Conservation (phyloP, 73 alveolate species). For the Stentor coeruleus region DNA sequence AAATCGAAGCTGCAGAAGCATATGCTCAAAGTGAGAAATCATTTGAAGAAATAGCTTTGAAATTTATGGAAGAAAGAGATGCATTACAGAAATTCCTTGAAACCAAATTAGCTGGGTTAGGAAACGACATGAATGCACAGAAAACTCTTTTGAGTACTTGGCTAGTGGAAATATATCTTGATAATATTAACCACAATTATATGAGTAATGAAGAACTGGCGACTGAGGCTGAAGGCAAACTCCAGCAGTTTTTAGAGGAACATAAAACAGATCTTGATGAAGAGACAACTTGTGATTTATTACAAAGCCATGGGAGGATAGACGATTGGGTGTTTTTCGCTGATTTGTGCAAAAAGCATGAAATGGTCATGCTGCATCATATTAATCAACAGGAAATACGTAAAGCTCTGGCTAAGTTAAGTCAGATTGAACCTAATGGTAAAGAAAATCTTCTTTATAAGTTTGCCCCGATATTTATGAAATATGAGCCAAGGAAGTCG, state of each 20-base stretch:
- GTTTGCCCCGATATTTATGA: constrained; percentile 83
- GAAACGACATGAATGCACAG: constrained; percentile 65
- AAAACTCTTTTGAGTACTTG: constrained; percentile 82
- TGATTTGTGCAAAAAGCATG: constrained; percentile 66
- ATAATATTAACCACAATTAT: constrained; percentile 52
- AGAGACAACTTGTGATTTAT: constrained; percentile 68
- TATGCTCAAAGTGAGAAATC: constrained; percentile 69
- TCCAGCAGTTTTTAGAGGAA: constrained; percentile 40
- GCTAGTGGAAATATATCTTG: constrained; percentile 80
- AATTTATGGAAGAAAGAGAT: constrained; percentile 57
- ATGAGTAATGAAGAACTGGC: constrained; percentile 53
- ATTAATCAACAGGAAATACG: constrained; percentile 78
- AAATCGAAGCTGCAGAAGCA: constrained; percentile 67
- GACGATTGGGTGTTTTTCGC: constrained; percentile 87
- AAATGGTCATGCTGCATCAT: constrained; percentile 78
- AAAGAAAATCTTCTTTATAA: constrained; percentile 70
- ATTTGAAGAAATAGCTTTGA: constrained; percentile 83
- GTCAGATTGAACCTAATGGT: constrained; percentile 48
- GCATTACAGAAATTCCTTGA: constrained; percentile 58
- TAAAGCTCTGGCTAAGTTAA: constrained; percentile 68
- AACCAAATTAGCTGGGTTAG: constrained; percentile 39
- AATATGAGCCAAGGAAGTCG: constrained; percentile 76
- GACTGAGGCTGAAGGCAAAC: constrained; percentile 34
- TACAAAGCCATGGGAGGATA: constrained; percentile 83
- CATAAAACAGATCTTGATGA: constrained; percentile 59